Percentiles rank a stretch among this genome's conserved stretches.
Evolutionary conservation across 352 stramenopile genomes (phyloP).

Genomic region (Phytophthora ohioensis): DNA sequence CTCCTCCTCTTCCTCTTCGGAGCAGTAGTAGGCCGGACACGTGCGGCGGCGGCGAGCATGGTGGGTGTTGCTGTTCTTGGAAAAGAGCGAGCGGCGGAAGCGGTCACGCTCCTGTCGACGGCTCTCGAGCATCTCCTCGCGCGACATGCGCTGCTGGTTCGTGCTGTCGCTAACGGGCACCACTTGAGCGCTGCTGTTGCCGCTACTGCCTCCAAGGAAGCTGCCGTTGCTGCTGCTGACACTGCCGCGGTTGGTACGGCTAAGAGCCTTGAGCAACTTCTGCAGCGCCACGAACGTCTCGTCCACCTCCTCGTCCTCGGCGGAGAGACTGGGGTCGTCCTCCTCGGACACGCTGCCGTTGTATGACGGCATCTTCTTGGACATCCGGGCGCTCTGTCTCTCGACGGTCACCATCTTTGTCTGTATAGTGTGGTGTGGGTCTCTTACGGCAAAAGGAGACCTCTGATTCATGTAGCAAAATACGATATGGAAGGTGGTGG

Average conservation of each 20-base stretch:
- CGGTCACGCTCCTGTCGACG: conserved; percentile 72
- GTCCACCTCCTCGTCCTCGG: conserved; percentile 77
- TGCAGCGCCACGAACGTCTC: conserved; percentile 85
- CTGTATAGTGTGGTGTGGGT: background rate
- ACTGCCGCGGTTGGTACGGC: conserved; percentile 44
- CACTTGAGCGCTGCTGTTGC: conserved; percentile 18
- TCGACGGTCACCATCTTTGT: conserved; percentile 32
- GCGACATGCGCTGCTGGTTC: conserved; percentile 49
- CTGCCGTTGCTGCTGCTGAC: conserved; percentile 29
- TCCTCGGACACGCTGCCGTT: conserved; percentile 49
- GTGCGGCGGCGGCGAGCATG: conserved; percentile 41
- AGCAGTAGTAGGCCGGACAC: conserved; percentile 59
- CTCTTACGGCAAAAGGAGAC: background rate
- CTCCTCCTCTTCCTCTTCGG: conserved; percentile 84
- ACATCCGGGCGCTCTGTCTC: conserved; percentile 33
- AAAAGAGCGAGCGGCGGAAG: conserved; percentile 71
- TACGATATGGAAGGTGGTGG: conserved; percentile 2
- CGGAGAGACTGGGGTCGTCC: conserved; percentile 57
- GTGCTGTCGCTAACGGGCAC: conserved; percentile 14
- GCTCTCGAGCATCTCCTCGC: conserved; percentile 81
- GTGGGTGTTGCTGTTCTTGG: conserved; percentile 36
- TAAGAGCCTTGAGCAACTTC: conserved; percentile 75
- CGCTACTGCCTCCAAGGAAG: conserved; percentile 5
- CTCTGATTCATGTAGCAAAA: conserved; percentile 33
- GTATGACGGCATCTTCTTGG: conserved; percentile 63